These are phyloP conservation scores for Calonectria pteridis DNA, from an alignment of 2,329 filamentous ascomycete species.

Conservation along the genomic window DNA sequence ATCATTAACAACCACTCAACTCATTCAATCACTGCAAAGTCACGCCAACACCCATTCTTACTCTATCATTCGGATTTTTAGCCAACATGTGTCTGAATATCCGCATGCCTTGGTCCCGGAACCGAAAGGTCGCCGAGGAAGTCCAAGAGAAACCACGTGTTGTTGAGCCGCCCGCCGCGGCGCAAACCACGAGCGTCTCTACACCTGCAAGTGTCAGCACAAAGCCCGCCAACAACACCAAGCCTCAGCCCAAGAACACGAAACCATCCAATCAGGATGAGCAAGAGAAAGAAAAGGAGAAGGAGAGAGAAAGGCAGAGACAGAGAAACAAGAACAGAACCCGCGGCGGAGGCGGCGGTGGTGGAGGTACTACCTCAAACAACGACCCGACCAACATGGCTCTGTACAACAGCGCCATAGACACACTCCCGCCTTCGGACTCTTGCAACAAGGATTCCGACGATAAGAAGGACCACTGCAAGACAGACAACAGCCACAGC, in stretches of 20 bases:
- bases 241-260: neutral
- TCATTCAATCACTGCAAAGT: neutral
- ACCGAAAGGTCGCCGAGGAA: neutral
- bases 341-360: neutral
- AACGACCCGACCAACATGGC: neutral
- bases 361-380: neutral
- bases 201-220: neutral
- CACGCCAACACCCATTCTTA: no score
- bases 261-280: neutral
- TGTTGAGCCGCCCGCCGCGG: neutral
- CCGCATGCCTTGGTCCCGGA: conserved; percentile 5
- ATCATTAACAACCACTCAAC: neutral
- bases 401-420: neutral
- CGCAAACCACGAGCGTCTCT: neutral
- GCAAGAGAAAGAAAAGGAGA: neutral
- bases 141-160: neutral
- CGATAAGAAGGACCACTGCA: neutral
- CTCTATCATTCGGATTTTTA: neutral
- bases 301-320: neutral
- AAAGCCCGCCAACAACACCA: neutral
- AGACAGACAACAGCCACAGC: neutral
- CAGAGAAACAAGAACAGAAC: neutral
- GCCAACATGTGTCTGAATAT: conserved; percentile 1
- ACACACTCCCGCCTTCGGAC: neutral
- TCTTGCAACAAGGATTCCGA: neutral